Base-by-base conservation (phyloP, 2,329 filamentous ascomycete species). In the Aspergillus oerlinghausenensis region DNA sequence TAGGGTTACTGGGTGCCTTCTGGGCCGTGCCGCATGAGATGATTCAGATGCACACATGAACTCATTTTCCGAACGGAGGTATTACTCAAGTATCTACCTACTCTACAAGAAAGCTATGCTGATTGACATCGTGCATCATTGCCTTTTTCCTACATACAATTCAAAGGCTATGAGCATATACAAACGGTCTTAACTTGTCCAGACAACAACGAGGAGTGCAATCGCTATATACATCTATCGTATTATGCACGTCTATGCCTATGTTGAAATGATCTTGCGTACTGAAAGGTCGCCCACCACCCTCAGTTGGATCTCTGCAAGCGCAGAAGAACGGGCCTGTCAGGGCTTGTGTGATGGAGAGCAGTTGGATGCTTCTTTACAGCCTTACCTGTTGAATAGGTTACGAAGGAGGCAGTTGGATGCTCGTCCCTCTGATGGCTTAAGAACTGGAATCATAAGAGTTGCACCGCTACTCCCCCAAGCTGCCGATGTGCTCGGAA, bases 361-460 rank as follows among this genome's bases (percentile, higher is more conserved):
- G 72, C 72, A 74, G 71, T 74, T 74, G 71, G 72, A 73, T 74
- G 71, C 72, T 74, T 73, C 72, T 73, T 69, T 64, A 67, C 69
- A 70, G 70, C 69, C 66, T 65, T 67, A 69, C 67, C 70, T 61
- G 64, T 66, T 64, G 60, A 58, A 60, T 60, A 67, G 66, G 65
- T 63, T 59, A 67, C 63, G 69, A 68, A 67, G 71, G 71, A 71
- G 70, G 68, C 72, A 71, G 72, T 74, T 74, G 68, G 66, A 70
- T 74, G 72, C 72, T 67, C 68, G 68, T 72, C 70, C 69, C 70
- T 66, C 70, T 70, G 69, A 70, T 69, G 73, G 67, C 70, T 65
- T 67, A 67, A 65, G 62, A 67, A 70, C 63, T 63, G 65, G 59
- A 69, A 70, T 55, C 57, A 60, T 45, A 67, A 65, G 54, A 67